Conservation (phyloP, 352 stramenopile species). For the Aphanomyces invadans region DNA sequence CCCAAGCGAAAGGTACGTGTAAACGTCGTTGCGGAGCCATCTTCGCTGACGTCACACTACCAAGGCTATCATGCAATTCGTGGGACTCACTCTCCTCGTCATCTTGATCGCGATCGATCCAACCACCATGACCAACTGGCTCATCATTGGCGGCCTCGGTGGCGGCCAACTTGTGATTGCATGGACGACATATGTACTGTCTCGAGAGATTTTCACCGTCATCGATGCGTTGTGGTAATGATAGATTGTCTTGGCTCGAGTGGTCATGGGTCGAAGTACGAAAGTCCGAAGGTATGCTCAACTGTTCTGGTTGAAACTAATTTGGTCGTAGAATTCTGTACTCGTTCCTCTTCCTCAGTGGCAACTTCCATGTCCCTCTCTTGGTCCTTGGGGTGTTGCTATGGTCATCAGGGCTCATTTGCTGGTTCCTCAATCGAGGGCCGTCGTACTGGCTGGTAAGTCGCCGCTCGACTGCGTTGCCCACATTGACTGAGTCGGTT, state of each 20-base stretch:
- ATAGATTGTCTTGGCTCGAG: conserved; percentile 15
- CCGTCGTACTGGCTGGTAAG: conserved; percentile 19
- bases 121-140: not conserved
- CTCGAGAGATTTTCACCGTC: not conserved
- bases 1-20: conserved; percentile 2
- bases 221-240: not conserved
- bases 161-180: conserved; percentile 12
- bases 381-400: not conserved
- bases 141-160: conserved; percentile 12
- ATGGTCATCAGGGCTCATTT: conserved; percentile 5
- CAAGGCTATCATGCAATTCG: conserved; percentile 14
- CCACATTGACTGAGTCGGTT: too few relatives aligned
- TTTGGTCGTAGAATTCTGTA: not conserved
- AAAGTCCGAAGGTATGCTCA: not conserved
- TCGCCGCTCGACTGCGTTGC: too few relatives aligned
- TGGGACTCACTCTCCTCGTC: conserved; percentile 3
- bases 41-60: not conserved
- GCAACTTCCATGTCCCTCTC: conserved; percentile 8
- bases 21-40: not conserved
- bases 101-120: conserved; percentile 9
- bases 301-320: not conserved
- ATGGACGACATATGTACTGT: conserved; percentile 10
- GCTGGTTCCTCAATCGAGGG: conserved; percentile 17
- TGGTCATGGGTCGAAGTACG: conserved; percentile 1
- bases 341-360: conserved; percentile 12